Evolutionary conservation across 495 filamentous ascomycete species (phyloP).

Genomic region (Lepidopterella palustris): DNA sequence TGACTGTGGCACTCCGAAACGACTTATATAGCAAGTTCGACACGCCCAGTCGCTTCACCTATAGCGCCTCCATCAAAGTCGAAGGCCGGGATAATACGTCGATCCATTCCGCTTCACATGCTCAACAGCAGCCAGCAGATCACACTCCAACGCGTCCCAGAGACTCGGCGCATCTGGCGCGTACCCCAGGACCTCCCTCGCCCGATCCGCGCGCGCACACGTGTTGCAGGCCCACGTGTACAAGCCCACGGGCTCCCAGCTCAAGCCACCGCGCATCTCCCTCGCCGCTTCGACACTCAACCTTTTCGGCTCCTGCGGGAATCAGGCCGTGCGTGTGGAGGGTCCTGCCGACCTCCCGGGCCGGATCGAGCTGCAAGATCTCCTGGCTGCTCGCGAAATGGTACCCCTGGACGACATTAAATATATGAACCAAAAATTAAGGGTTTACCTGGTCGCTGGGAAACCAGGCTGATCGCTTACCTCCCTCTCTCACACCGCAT

Average conservation of each 20-base stretch:
- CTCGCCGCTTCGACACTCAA: conserved; percentile 10
- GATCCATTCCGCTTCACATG: too few relatives aligned
- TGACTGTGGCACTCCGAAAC: too few relatives aligned
- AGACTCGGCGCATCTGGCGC: conserved; percentile 8
- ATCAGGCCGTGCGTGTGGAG: conserved; percentile 10
- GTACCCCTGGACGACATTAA: conserved; percentile 10
- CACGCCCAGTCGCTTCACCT: too few relatives aligned
- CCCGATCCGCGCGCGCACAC: conserved; percentile 13
- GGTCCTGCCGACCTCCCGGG: conserved; percentile 6
- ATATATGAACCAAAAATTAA: not conserved
- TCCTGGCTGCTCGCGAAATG: conserved; percentile 20
- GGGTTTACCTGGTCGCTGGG: not conserved
- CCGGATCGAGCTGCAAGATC: conserved; percentile 14
- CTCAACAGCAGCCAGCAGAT: conserved; percentile 10
- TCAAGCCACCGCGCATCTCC: not conserved
- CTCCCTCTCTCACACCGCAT: conserved; percentile 15
- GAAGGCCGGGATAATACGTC: too few relatives aligned
- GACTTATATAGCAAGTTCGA: too few relatives aligned
- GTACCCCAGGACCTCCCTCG: conserved; percentile 11
- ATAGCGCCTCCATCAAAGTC: too few relatives aligned
- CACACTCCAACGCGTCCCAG: conserved; percentile 15
- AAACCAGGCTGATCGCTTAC: too few relatives aligned
- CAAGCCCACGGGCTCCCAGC: not conserved
- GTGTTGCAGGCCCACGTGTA: conserved; percentile 21
- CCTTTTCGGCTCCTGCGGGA: conserved; percentile 1